Evolutionary conservation across 768 basidiomycete species (phyloP).

Genomic region (Naganishia onofrii): DNA sequence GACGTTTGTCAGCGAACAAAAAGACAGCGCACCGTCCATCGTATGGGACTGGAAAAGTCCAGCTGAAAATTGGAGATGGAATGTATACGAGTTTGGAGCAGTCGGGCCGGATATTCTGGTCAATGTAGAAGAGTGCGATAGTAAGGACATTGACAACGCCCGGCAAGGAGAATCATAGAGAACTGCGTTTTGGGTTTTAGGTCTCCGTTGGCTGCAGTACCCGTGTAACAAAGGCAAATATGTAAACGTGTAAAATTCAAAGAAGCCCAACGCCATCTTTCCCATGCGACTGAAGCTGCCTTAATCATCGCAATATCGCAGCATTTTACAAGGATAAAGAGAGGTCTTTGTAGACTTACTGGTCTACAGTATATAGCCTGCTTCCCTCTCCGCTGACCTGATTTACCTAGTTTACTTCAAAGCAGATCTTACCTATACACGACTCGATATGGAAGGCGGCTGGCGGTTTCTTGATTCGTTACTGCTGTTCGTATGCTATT

Average conservation of each 20-base stretch:
- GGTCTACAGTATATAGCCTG: too few relatives aligned
- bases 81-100: background rate
- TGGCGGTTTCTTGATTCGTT: too few relatives aligned
- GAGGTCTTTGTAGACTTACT: too few relatives aligned
- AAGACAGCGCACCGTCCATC: background rate
- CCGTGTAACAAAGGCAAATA: background rate
- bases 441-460: too few relatives aligned
- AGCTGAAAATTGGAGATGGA: conserved; percentile 16
- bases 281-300: too few relatives aligned
- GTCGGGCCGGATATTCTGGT: background rate
- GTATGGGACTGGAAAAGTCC: conserved; percentile 21
- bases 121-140: background rate
- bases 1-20: background rate
- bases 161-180: background rate
- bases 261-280: too few relatives aligned
- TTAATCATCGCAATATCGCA: too few relatives aligned
- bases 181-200: background rate
- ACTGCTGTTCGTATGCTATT: too few relatives aligned
- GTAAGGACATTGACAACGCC: background rate
- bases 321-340: too few relatives aligned
- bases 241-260: background rate
- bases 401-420: too few relatives aligned
- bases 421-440: too few relatives aligned
- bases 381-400: too few relatives aligned
- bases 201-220: background rate